These are phyloP conservation scores for Westerdykella sp. DNA, from an alignment of 2,329 filamentous ascomycete species.

Conservation along the genomic window DNA sequence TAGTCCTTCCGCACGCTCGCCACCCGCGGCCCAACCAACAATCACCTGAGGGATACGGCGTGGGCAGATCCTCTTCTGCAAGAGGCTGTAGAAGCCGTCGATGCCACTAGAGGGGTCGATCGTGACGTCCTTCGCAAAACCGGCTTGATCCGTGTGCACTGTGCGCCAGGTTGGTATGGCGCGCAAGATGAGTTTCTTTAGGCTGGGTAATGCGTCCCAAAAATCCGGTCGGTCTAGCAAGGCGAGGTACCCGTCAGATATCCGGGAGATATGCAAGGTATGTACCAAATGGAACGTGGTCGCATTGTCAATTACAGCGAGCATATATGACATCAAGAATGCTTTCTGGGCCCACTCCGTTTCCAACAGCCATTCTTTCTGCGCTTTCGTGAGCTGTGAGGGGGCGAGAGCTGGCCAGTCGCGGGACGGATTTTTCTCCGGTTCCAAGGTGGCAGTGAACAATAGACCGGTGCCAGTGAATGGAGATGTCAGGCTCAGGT, in stretches of 20 bases:
- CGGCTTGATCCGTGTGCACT: slow-evolving; percentile 49
- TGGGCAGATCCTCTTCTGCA: slow-evolving; percentile 47
- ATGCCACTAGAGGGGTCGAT: slow-evolving; percentile 51
- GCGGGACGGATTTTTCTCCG: too few relatives aligned
- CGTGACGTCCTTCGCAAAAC: slow-evolving; percentile 44
- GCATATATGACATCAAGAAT: slow-evolving; percentile 61
- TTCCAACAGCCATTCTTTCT: slow-evolving; percentile 63
- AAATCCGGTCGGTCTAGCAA: slow-evolving; percentile 54
- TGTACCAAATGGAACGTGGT: slow-evolving; percentile 50
- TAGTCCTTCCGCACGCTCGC: slow-evolving; percentile 58
- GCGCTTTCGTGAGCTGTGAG: slow-evolving; percentile 52
- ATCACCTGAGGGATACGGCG: slow-evolving; percentile 52
- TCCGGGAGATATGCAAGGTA: slow-evolving; percentile 56
- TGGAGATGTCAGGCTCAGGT: neutral
- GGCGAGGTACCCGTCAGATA: slow-evolving; percentile 56
- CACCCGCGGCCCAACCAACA: slow-evolving; percentile 62
- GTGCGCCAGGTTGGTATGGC: slow-evolving; percentile 63
- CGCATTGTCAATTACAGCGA: slow-evolving; percentile 57
- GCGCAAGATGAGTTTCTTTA: slow-evolving; percentile 52
- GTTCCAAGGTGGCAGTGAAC: slow-evolving; percentile 18
- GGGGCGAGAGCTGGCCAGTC: slow-evolving; percentile 35
- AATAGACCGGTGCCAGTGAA: slow-evolving; percentile 24
- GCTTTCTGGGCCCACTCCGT: slow-evolving; percentile 63
- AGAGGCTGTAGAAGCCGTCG: slow-evolving; percentile 46
- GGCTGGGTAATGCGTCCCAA: slow-evolving; percentile 53